phyloP scores from a whole-genome alignment of 805 yeast species.

The Hanseniaspora occidentalis region DNA sequence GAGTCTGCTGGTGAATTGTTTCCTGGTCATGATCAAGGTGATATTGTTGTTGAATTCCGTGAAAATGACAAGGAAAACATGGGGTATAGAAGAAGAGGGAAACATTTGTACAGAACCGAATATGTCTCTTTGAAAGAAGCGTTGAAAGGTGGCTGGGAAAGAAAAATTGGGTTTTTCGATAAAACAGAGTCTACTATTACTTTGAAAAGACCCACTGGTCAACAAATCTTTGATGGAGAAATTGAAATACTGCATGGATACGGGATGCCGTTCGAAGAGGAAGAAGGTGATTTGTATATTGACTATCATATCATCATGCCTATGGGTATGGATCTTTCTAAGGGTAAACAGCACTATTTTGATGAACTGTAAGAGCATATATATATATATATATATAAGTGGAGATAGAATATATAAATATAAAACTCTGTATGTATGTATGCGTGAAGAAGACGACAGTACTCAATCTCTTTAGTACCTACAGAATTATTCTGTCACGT shows the following conservation, averaged over 20 bases:
- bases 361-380: slow-evolving; percentile 6
- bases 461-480: no score
- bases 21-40: slow-evolving; percentile 79
- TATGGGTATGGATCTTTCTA: slow-evolving; percentile 6
- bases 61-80: slow-evolving; percentile 42
- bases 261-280: slow-evolving; percentile 70
- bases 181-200: slow-evolving; percentile 33
- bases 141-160: slow-evolving; percentile 64
- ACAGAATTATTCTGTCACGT: no score
- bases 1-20: slow-evolving; percentile 72
- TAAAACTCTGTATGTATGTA: no score
- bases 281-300: slow-evolving; percentile 41
- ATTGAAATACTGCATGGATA: slow-evolving; percentile 57
- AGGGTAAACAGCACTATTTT: background rate
- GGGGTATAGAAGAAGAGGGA: slow-evolving; percentile 78
- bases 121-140: slow-evolving; percentile 64
- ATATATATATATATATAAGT: slow-evolving; percentile 2
- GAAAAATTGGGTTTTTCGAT: slow-evolving; percentile 58
- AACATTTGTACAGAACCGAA: slow-evolving; percentile 70
- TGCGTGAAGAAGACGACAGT: no score
- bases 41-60: slow-evolving; percentile 45
- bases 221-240: slow-evolving; percentile 49
- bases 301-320: slow-evolving; percentile 39
- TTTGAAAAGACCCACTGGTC: slow-evolving; percentile 39
- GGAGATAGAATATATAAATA: no score